Evolutionary conservation across 2,329 filamentous ascomycete species (phyloP), one percentile per base, ranked within the genome.

Genomic region (Colletotrichum tofieldiae): DNA sequence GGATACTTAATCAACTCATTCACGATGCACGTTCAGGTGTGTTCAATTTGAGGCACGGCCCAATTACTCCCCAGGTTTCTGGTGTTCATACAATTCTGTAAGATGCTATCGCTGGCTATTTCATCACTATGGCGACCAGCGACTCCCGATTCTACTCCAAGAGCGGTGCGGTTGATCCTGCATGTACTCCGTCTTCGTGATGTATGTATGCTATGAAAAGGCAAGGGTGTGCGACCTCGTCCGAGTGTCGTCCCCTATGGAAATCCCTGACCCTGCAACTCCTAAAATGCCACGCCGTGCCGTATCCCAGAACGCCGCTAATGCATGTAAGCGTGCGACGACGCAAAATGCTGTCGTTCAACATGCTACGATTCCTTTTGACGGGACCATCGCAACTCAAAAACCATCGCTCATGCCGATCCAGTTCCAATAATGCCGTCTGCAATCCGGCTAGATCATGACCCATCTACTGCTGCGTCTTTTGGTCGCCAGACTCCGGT

Each of bases 321-420:
- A 70, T 70, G 60, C 39, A 72, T 70, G 54, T 39, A 55, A 54
- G 54, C 65, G 69, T 60, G 47, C 59, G 59, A 43, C 47, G 66
- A 64, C n/a, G 65, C 37, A 64, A 55, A 72, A 26, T 41, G 45
- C 37, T 59, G 45, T 45, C 69, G 65, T 23, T 45, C 39, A 59
- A 55, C 41, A 45, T 47, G 37, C 65, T 37, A 47, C 56, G 37
- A 55, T 54, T 59, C 41, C 55, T 52, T 52, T 32, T 59, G 41
- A 29, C 14, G 35, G 32, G 52, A 18, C 39, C 26, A 35, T 43
- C 49, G 23, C 16, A 32, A 35, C 20, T 35, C 41, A 39, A n/a
- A n/a, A 35, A 39, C 26, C 32, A 43, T 41, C 51, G 63, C 41
- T 52, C 32, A 29, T 59, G 43, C 56, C 23, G 45, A 41, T 59